phyloP scores from a whole-genome alignment of 2,329 filamentous ascomycete species.

The Rhinocladiella similis region DNA sequence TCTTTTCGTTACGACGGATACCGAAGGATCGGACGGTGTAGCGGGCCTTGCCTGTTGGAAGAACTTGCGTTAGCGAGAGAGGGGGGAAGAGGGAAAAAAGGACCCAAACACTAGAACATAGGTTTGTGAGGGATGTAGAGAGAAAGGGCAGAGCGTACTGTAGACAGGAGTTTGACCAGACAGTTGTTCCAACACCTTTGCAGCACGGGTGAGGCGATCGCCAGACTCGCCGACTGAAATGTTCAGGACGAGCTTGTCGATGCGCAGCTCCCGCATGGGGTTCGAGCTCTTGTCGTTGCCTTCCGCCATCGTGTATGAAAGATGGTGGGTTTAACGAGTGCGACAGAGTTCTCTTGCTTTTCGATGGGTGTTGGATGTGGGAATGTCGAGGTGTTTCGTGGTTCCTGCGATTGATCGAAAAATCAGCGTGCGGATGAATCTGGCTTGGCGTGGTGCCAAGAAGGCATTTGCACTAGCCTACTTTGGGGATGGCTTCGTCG shows the following conservation, averaged over 20 bases:
- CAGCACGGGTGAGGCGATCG: slow-evolving; percentile 99
- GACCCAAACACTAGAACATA: neutral
- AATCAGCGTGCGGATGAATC: neutral
- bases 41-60: slow-evolving; percentile 83
- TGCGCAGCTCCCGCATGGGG: slow-evolving; percentile 99
- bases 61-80: too few species aligned
- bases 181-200: slow-evolving; percentile 99
- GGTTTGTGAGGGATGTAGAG: neutral
- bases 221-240: slow-evolving; percentile 99
- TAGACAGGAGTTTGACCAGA: slow-evolving; percentile 99
- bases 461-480: neutral
- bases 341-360: slow-evolving; percentile 25
- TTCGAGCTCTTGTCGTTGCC: slow-evolving; percentile 78
- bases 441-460: neutral
- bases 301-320: slow-evolving; percentile 56
- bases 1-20: slow-evolving; percentile 99
- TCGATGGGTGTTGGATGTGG: neutral
- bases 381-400: slow-evolving; percentile 2
- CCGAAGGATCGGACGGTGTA: slow-evolving; percentile 99
- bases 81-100: too few species aligned
- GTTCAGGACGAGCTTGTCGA: slow-evolving; percentile 99
- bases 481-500: neutral
- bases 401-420: neutral
- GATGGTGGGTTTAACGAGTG: slow-evolving; percentile 32
- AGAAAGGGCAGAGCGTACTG: slow-evolving; percentile 62